These are phyloP conservation scores for Globisporangium solare DNA, from an alignment of 352 stramenopile species.

Conservation along the genomic window DNA sequence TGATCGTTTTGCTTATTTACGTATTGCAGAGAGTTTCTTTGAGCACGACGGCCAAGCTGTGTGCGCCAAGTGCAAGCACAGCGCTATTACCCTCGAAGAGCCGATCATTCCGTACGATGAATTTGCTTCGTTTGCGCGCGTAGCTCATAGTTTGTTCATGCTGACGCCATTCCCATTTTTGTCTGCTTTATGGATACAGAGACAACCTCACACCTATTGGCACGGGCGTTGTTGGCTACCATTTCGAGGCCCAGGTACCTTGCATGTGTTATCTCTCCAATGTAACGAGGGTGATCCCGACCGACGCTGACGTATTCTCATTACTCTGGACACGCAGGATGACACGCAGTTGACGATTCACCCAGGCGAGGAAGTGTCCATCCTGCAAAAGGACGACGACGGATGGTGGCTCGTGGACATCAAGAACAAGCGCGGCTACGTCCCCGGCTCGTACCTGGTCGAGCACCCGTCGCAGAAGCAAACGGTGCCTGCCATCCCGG, in stretches of 20 bases:
- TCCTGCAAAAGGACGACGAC: conserved; percentile 84
- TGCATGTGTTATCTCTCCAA: background rate
- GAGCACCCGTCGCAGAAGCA: conserved; percentile 49
- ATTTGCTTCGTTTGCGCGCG: background rate
- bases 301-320: background rate
- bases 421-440: conserved; percentile 63
- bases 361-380: conserved; percentile 68
- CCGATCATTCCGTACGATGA: conserved; percentile 38
- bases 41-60: conserved; percentile 72
- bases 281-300: background rate
- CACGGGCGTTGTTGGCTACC: conserved; percentile 64
- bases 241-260: conserved; percentile 48
- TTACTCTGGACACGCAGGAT: conserved; percentile 28
- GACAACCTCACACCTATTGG: conserved; percentile 46
- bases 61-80: conserved; percentile 76
- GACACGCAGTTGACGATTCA: conserved; percentile 81
- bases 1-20: background rate
- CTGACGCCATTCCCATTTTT: too few species aligned
- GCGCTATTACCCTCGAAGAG: conserved; percentile 50
- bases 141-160: too few species aligned
- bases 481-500: conserved; percentile 29
- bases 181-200: conserved; percentile 16
- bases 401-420: conserved; percentile 82
- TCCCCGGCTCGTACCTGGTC: conserved; percentile 80
- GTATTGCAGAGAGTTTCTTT: conserved; percentile 77